phyloP scores from a whole-genome alignment of 768 basidiomycete species.

The Floccularia luteovirens region DNA sequence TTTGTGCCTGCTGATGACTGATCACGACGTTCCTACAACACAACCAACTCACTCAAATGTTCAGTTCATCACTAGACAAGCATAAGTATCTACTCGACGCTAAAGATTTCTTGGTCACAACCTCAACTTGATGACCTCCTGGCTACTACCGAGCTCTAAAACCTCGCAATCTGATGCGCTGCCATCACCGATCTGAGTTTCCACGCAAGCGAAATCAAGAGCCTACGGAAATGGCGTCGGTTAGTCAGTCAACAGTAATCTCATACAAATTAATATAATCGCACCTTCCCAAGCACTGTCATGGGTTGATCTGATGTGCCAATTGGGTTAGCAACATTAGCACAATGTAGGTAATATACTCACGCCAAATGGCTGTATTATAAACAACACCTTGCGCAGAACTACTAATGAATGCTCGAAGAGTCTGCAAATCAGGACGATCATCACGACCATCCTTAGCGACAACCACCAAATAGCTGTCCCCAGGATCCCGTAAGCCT shows the following conservation, averaged over 20 bases:
- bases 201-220: conserved; percentile 83
- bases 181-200: conserved; percentile 87
- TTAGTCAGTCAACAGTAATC: conserved; percentile 4
- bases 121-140: conserved; percentile 4
- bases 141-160: conserved; percentile 35
- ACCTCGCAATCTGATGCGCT: conserved; percentile 82
- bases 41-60: no score
- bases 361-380: conserved; percentile 82
- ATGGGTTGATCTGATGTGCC: conserved; percentile 80
- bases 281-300: conserved; percentile 68
- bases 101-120: not conserved
- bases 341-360: conserved; percentile 28
- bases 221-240: conserved; percentile 30
- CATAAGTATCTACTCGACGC: no score
- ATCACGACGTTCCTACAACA: no score
- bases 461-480: conserved; percentile 77
- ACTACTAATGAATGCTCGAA: conserved; percentile 79
- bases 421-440: conserved; percentile 63
- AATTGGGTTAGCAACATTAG: conserved; percentile 2
- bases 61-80: no score
- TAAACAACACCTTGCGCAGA: conserved; percentile 85
- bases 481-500: conserved; percentile 38
- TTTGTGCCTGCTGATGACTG: not conserved
- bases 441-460: conserved; percentile 74
- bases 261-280: conserved; percentile 10